Base-by-base conservation (phyloP, 495 filamentous ascomycete species). In the Parathielavia appendiculata region DNA sequence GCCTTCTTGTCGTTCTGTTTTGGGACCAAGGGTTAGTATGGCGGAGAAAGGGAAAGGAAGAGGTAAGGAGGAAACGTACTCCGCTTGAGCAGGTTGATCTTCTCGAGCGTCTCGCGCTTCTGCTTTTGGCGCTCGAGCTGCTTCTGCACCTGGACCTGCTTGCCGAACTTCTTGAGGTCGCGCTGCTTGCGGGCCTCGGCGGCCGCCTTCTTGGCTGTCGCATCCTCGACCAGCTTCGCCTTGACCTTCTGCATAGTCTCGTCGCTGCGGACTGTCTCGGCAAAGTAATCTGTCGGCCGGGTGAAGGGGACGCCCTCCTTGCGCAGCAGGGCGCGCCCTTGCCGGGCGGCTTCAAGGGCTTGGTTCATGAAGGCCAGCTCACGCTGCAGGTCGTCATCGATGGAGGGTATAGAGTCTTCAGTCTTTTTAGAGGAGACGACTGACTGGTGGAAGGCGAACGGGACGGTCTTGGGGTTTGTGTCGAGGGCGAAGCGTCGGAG, bases 161-260 rank as follows among this genome's bases (percentile, higher is more conserved):
- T 98, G 62, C 93, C 93, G 75, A 97, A 98, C 75, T 97, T 97
- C 86, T 96, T 97, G 62, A 97, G 77, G 75, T 98, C 93, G 58
- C 93, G 80, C 79, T 89, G 91, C 76, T 88, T 88, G 69, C 90
- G 83, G 26, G 93, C 93, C 72, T 98, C 93, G 19, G 86, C 84
- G 8, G 90, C 81, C 2, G 95, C 92, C 81, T 96, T 96, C 81
- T 93, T 96, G 51, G 80, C 75, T 34, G 92, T 89, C 11, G 92
- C 93, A 71, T 92, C 91, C 62, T 97, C 92, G 58, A 92, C 81
- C 66, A 97, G 77, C 81, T 95, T 96, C 71, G 84, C 83, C 80
- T 93, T 95, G 72, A 98, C 90, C 78, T 86, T 87, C 64, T 88
- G 87, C 93, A 98, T 98, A 69, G 95, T 95, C 78, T 95, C 92